Evolutionary conservation across 192 early-diverging fungal genomes (phyloP).

Genomic region (Dimargaris cristalligena): DNA sequence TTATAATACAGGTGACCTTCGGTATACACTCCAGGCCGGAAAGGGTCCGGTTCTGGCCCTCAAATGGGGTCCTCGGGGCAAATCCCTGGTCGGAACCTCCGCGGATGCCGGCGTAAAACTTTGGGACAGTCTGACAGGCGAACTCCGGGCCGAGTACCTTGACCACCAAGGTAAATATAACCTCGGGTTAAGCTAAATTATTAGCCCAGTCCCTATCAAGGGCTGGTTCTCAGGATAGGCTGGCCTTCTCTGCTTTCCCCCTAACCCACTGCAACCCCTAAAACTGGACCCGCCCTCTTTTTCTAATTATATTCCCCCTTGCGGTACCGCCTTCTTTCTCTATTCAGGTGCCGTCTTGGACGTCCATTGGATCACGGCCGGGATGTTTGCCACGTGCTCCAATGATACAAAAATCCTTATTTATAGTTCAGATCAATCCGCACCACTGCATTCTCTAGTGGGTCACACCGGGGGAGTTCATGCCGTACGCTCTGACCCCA

Average conservation of each 20-base stretch:
- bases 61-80: slow-evolving; percentile 56
- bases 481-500: not conserved
- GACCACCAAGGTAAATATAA: too few species aligned
- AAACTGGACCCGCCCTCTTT: too few species aligned
- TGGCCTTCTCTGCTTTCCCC: too few species aligned
- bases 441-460: slow-evolving; percentile 38
- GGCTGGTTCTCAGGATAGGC: too few species aligned
- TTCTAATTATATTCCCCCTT: too few species aligned
- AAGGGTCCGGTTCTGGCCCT: slow-evolving; percentile 58
- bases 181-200: too few species aligned
- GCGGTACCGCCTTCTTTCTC: too few species aligned
- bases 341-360: slow-evolving; percentile 51
- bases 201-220: too few species aligned
- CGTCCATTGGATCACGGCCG: slow-evolving; percentile 69
- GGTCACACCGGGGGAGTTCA: slow-evolving; percentile 37
- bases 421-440: slow-evolving; percentile 41
- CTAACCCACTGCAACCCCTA: too few species aligned
- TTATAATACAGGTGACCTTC: slow-evolving; percentile 37
- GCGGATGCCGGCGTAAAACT: slow-evolving; percentile 56
- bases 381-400: slow-evolving; percentile 65
- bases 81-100: slow-evolving; percentile 47
- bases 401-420: slow-evolving; percentile 54
- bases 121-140: too few species aligned
- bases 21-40: slow-evolving; percentile 38
- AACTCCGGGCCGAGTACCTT: too few species aligned